A percentile compares a stretch with the other conserved stretches of the same genome.
phyloP scores from a whole-genome alignment of 2,329 filamentous ascomycete species.

The Colletotrichum sp. region DNA sequence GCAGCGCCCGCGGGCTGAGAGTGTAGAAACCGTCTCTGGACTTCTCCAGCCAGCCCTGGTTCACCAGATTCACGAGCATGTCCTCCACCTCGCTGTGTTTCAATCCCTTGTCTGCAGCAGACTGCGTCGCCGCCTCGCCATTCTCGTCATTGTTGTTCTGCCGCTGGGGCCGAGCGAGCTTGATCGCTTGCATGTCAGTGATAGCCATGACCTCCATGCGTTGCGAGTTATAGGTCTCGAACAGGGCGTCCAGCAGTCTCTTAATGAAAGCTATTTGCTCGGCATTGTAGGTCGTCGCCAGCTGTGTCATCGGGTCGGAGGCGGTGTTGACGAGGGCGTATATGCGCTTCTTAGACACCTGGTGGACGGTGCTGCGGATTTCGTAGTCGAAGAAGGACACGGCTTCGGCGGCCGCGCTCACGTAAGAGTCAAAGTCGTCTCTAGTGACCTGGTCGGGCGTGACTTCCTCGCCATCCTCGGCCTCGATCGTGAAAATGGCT shows the following conservation, averaged over 20 bases:
- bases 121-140: slow-evolving; percentile 34
- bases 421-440: slow-evolving; percentile 70
- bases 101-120: slow-evolving; percentile 58
- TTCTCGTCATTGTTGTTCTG: slow-evolving; percentile 35
- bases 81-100: slow-evolving; percentile 80
- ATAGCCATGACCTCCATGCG: slow-evolving; percentile 86
- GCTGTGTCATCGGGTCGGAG: slow-evolving; percentile 83
- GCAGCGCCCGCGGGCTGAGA: slow-evolving; percentile 76
- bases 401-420: slow-evolving; percentile 72
- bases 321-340: slow-evolving; percentile 89
- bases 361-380: slow-evolving; percentile 77
- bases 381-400: slow-evolving; percentile 87
- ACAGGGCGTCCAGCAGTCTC: slow-evolving; percentile 87
- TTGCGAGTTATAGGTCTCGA: slow-evolving; percentile 83
- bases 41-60: slow-evolving; percentile 85
- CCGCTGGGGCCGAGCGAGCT: slow-evolving; percentile 63
- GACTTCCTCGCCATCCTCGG: slow-evolving; percentile 39
- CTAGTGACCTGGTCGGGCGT: slow-evolving; percentile 69
- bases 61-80: slow-evolving; percentile 71
- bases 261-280: slow-evolving; percentile 93
- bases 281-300: slow-evolving; percentile 79
- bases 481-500: slow-evolving; percentile 69
- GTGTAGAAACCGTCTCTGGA: slow-evolving; percentile 75
- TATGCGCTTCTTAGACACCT: slow-evolving; percentile 68
- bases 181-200: slow-evolving; percentile 77